These are phyloP conservation scores for Helichrysum umbraculigerum DNA, from an alignment of 129 eudicot genomes.

Conservation along the genomic window DNA sequence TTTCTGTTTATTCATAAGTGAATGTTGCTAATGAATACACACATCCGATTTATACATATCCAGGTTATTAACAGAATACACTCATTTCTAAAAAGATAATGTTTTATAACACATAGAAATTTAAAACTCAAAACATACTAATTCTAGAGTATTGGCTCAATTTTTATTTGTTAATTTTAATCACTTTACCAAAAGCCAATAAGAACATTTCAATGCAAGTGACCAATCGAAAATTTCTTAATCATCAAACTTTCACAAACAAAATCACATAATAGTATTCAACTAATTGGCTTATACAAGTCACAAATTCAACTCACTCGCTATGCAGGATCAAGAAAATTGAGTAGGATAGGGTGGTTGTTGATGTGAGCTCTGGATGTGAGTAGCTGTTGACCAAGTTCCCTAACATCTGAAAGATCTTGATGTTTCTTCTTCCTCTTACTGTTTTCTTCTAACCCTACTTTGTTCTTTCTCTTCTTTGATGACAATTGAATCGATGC, in stretches of 20 bases:
- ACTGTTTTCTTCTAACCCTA: conserved; percentile 7
- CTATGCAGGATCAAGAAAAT: conserved; percentile 35
- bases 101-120: too few species aligned
- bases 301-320: too few species aligned
- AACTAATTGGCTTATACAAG: too few species aligned
- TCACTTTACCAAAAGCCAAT: background rate
- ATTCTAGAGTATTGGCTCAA: background rate
- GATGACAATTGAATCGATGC: conserved; percentile 27
- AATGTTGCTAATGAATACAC: too few species aligned
- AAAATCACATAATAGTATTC: background rate
- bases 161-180: background rate
- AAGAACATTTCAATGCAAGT: background rate
- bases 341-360: conserved; percentile 68
- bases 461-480: conserved; percentile 43
- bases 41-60: too few species aligned
- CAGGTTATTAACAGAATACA: too few species aligned
- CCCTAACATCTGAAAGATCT: conserved; percentile 51
- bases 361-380: conserved; percentile 70
- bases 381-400: conserved; percentile 68
- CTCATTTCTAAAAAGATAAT: background rate
- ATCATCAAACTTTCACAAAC: background rate
- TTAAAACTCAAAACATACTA: background rate
- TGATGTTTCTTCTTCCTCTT: conserved; percentile 33
- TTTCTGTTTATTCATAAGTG: too few species aligned
- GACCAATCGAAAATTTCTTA: too few species aligned